Evolutionary conservation across 192 early-diverging fungal genomes (phyloP).

Genomic region (Rhizophagus clarus): DNA sequence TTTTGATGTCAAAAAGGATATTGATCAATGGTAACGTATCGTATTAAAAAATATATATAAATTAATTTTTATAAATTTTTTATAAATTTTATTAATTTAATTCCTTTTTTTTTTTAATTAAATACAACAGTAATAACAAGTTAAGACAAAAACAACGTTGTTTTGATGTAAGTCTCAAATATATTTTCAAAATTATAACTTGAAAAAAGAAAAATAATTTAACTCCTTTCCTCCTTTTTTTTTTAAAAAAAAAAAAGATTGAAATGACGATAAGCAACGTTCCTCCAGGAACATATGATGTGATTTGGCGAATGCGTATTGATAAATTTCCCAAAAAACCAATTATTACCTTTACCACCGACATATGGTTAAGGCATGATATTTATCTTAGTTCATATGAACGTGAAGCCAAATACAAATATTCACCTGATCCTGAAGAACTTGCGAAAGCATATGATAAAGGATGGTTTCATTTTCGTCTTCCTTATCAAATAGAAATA

Average conservation of each 20-base stretch:
- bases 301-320: conserved; percentile 15
- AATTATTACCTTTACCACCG: neutral
- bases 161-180: neutral
- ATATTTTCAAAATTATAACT: neutral
- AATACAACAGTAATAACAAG: neutral
- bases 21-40: neutral
- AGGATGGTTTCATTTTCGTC: conserved; percentile 4
- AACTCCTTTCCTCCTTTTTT: neutral
- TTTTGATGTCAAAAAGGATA: conserved; percentile 3
- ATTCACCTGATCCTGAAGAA: conserved; percentile 6
- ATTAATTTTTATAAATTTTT: neutral
- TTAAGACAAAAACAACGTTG: neutral
- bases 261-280: conserved; percentile 20
- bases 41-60: too few relatives aligned
- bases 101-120: too few relatives aligned
- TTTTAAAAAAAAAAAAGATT: neutral
- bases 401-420: neutral
- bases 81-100: neutral
- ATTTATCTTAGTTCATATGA: conserved; percentile 21
- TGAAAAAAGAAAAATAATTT: neutral
- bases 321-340: neutral
- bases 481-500: conserved; percentile 5
- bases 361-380: conserved; percentile 22
- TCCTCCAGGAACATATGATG: conserved; percentile 5
- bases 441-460: neutral